Percentiles rank a stretch among this genome's conserved stretches.
Conservation (phyloP, 106 monocot genomes). For the Chionographis japonica region DNA sequence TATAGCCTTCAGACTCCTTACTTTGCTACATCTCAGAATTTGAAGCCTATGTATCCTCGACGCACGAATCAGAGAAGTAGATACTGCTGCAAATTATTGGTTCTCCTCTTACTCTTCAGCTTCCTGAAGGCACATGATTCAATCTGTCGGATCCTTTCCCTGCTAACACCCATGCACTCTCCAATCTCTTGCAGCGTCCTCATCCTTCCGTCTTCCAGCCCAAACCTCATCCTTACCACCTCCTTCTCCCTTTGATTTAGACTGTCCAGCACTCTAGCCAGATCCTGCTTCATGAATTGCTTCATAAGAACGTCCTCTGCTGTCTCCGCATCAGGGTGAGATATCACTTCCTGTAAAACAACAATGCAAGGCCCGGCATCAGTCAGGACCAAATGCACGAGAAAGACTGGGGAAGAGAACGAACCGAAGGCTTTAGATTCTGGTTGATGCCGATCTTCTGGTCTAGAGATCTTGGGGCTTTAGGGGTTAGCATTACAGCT, state of each 20-base stretch:
- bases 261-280: slow-evolving; percentile 35
- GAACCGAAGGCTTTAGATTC: slow-evolving; percentile 46
- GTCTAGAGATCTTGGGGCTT: slow-evolving; percentile 49
- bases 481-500: slow-evolving; percentile 40
- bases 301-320: slow-evolving; percentile 41
- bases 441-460: slow-evolving; percentile 47
- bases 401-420: not conserved
- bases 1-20: not conserved
- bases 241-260: slow-evolving; percentile 44
- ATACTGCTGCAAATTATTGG: slow-evolving; percentile 37
- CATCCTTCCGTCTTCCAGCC: slow-evolving; percentile 48
- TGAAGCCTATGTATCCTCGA: too few species aligned
- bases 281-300: slow-evolving; percentile 53
- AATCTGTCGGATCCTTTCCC: slow-evolving; percentile 50
- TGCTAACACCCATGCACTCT: slow-evolving; percentile 41
- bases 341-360: slow-evolving; percentile 43
- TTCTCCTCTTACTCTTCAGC: slow-evolving; percentile 50
- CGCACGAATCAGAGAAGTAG: slow-evolving; percentile 24
- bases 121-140: slow-evolving; percentile 51
- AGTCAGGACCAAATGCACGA: not conserved
- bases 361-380: too few species aligned
- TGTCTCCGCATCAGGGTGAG: slow-evolving; percentile 42
- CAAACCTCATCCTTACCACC: slow-evolving; percentile 42
- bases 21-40: not conserved
- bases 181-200: slow-evolving; percentile 50